Percentiles rank a stretch among this genome's conserved stretches.
Conservation (phyloP, 2,329 filamentous ascomycete species). For the Emergomyces pasteurianus region DNA sequence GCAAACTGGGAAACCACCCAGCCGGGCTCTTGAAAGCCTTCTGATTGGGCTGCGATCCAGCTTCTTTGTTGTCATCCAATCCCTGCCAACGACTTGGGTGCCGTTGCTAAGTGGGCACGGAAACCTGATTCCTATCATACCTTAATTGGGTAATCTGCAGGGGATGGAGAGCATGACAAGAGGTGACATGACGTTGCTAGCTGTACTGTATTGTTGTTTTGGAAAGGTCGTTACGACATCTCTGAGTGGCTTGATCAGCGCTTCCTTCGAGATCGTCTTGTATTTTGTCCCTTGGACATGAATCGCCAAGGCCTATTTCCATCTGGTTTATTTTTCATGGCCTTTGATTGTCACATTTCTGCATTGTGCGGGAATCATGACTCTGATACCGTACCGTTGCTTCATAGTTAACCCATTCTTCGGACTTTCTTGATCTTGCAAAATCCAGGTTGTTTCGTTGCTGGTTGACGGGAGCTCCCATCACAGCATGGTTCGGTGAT, state of each 20-base stretch:
- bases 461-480: neutral
- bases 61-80: neutral
- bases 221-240: neutral
- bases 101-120: neutral
- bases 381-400: neutral
- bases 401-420: neutral
- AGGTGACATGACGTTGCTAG: neutral
- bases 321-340: neutral
- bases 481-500: neutral
- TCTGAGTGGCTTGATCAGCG: neutral
- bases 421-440: neutral
- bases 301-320: neutral
- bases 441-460: neutral
- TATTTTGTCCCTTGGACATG: neutral
- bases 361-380: neutral
- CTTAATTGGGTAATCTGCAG: neutral
- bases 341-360: neutral
- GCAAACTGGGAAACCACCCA: neutral
- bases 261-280: neutral
- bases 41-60: neutral
- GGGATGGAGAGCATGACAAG: neutral
- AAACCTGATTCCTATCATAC: neutral
- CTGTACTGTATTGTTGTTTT: neutral
- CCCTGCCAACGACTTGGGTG: neutral
- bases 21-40: neutral